Percentiles rank a stretch among this genome's conserved stretches.
phyloP scores from a whole-genome alignment of 2,329 filamentous ascomycete genomes.

The Colletotrichum navitas region DNA sequence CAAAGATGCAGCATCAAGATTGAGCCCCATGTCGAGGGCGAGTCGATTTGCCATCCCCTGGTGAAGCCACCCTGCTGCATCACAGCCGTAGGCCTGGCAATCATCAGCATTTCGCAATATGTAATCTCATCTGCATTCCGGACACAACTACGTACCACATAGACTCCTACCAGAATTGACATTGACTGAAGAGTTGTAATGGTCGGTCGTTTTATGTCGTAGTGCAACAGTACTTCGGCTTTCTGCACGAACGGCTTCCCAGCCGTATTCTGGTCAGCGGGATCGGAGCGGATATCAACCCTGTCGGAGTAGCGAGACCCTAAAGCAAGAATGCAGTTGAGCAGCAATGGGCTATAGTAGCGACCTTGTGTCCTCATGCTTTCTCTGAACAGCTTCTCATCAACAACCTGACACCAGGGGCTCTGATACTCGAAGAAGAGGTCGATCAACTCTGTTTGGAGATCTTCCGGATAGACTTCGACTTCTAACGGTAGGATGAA shows the following conservation, averaged over 20 bases:
- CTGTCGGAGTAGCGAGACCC: slow-evolving; percentile 52
- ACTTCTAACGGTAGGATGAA: slow-evolving; percentile 31
- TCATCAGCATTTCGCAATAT: neutral
- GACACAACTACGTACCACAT: slow-evolving; percentile 41
- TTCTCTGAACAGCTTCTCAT: slow-evolving; percentile 52
- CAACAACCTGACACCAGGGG: slow-evolving; percentile 52
- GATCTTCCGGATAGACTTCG: slow-evolving; percentile 42
- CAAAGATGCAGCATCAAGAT: slow-evolving; percentile 50
- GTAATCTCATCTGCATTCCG: accelerated
- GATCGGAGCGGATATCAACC: slow-evolving; percentile 48
- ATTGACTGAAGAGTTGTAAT: slow-evolving; percentile 55
- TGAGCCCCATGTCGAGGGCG: slow-evolving; percentile 54
- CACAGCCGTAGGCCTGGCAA: slow-evolving; percentile 49
- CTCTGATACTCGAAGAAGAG: slow-evolving; percentile 54
- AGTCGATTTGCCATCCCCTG: slow-evolving; percentile 54
- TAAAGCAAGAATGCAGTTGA: slow-evolving; percentile 52
- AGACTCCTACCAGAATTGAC: slow-evolving; percentile 49
- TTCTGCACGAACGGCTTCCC: slow-evolving; percentile 49
- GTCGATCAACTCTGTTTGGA: slow-evolving; percentile 49
- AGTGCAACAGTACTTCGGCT: slow-evolving; percentile 45
- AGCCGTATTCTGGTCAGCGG: slow-evolving; percentile 50
- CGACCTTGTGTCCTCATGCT: slow-evolving; percentile 46
- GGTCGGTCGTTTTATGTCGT: slow-evolving; percentile 47
- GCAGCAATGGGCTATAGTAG: slow-evolving; percentile 50
- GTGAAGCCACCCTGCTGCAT: slow-evolving; percentile 53